Percentiles rank a stretch among this genome's conserved stretches.
These are phyloP conservation scores for Trypanosomatidae sp. DNA, from an alignment of 208 protist genomes.

Conservation along the genomic window DNA sequence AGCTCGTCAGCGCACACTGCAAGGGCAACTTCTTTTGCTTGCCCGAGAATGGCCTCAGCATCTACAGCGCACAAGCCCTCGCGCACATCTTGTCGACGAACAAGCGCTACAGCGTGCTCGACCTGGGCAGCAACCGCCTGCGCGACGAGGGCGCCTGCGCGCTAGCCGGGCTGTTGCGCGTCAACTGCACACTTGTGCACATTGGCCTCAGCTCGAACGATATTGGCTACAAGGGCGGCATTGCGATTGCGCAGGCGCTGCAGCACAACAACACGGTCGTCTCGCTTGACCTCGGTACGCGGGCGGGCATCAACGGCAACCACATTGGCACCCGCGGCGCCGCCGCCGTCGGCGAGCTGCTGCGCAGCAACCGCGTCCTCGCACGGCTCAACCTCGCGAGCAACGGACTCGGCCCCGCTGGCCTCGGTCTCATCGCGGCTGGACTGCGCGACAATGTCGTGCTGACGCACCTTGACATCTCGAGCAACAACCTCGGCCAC, in stretches of 20 bases:
- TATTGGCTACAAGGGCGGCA: conserved; percentile 69
- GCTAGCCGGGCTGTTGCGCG: conserved; percentile 65
- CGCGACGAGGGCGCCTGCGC: conserved; percentile 69
- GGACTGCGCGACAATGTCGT: conserved; percentile 55
- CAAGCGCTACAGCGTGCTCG: conserved; percentile 74
- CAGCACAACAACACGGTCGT: conserved; percentile 84
- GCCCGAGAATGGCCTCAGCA: conserved; percentile 77
- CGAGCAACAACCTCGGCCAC: conserved; percentile 74
- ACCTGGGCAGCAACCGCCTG: conserved; percentile 85
- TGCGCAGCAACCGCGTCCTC: conserved; percentile 73
- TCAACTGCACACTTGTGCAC: conserved; percentile 71
- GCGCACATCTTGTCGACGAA: conserved; percentile 70
- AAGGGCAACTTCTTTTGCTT: conserved; percentile 80
- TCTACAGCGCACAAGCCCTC: conserved; percentile 55
- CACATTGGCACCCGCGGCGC: conserved; percentile 81
- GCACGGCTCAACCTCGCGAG: conserved; percentile 74
- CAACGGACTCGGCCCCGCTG: conserved; percentile 75
- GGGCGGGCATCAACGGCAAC: conserved; percentile 82
- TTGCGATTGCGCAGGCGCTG: conserved; percentile 60
- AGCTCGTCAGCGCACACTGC: conserved; percentile 82
- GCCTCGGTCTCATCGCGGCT: conserved; percentile 39
- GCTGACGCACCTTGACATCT: conserved; percentile 77
- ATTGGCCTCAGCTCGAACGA: conserved; percentile 86
- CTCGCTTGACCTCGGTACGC: conserved; percentile 79
- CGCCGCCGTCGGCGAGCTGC: conserved; percentile 55